Conservation (phyloP, 495 filamentous ascomycete genomes). For the Talaromyces stipitatus region DNA sequence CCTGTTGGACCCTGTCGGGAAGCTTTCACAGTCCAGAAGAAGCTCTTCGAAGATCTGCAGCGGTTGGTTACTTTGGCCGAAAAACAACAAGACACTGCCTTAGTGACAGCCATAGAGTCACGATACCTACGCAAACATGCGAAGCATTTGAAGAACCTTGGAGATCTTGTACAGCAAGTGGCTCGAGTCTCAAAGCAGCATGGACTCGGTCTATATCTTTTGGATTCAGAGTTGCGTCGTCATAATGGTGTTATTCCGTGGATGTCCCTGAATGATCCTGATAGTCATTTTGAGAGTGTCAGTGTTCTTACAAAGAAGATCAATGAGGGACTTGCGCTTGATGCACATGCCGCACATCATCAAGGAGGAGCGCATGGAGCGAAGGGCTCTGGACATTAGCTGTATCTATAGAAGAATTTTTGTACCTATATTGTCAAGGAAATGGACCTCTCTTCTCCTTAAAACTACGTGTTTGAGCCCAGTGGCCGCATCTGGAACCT, state of each 20-base stretch:
- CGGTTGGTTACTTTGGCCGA: conserved; percentile 6
- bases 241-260: conserved; percentile 6
- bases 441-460: too few relatives aligned
- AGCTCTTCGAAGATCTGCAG: conserved; percentile 9
- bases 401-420: neutral
- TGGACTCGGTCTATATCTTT: conserved; percentile 7
- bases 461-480: too few relatives aligned
- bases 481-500: too few relatives aligned
- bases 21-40: conserved; percentile 5
- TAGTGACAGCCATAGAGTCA: conserved; percentile 1
- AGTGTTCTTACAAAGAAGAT: neutral
- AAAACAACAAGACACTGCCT: neutral
- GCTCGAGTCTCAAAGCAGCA: conserved; percentile 10
- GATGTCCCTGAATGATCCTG: conserved; percentile 8
- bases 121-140: conserved; percentile 11
- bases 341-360: neutral
- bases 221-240: conserved; percentile 9
- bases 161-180: conserved; percentile 9
- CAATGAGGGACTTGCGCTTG: neutral
- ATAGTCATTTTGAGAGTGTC: neutral
- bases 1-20: conserved; percentile 4
- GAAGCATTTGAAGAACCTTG: conserved; percentile 9
- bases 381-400: neutral
- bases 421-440: too few relatives aligned
- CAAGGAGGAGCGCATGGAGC: neutral